phyloP scores from a whole-genome alignment of 331 rosid genomes.

The Quercus lobata region DNA sequence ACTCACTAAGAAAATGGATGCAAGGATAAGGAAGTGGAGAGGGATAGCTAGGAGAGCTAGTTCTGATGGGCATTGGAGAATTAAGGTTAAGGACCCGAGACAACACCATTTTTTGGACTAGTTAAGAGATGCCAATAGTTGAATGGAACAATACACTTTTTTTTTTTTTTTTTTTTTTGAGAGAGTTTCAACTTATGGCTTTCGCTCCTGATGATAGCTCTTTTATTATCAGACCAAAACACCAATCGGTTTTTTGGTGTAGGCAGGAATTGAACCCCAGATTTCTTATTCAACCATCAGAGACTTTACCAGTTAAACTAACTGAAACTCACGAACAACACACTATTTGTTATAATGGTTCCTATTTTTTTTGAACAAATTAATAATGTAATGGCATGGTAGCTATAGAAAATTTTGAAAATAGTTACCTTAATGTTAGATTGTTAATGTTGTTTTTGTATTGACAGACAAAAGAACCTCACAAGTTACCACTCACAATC shows the following conservation, averaged over 20 bases:
- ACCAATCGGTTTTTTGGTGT: too few species aligned
- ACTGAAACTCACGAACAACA: too few species aligned
- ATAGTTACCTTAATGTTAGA: not conserved
- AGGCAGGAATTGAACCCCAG: accelerated
- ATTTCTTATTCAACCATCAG: too few species aligned
- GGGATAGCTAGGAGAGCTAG: conserved; percentile 34
- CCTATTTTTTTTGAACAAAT: not conserved
- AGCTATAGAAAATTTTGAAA: not conserved
- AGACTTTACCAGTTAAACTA: too few species aligned
- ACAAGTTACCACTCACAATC: not conserved
- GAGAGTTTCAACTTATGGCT: too few species aligned
- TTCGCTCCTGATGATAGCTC: too few species aligned
- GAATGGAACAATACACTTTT: not conserved
- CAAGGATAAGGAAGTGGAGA: conserved; percentile 35
- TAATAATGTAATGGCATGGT: too few species aligned
- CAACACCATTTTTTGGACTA: conserved; percentile 17
- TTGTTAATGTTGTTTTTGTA: not conserved
- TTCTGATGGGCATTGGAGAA: conserved; percentile 64
- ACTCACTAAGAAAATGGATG: conserved; percentile 45
- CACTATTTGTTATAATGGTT: not conserved
- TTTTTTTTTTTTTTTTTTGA: too few species aligned
- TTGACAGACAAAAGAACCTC: not conserved
- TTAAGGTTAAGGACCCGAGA: conserved; percentile 51
- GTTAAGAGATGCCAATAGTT: not conserved
- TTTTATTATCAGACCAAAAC: too few species aligned